These are phyloP conservation scores for Botryotinia calthae DNA, from an alignment of 2,329 filamentous ascomycete genomes.

Conservation along the genomic window DNA sequence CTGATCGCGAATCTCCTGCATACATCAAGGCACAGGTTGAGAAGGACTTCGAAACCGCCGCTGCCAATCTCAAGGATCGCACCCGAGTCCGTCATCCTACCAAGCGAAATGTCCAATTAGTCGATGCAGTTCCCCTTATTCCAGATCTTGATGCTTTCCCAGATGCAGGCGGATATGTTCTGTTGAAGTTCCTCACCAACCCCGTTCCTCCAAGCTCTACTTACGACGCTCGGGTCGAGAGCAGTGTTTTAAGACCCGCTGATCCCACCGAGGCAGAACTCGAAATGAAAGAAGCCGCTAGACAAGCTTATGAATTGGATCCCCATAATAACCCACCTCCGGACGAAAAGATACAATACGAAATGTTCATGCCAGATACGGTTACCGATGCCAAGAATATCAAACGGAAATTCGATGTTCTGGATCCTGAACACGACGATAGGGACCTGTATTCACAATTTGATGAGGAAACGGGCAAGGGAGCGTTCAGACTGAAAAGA, in stretches of 20 bases:
- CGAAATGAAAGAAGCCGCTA: constrained; percentile 46
- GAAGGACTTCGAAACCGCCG: constrained; percentile 56
- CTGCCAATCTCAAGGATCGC: constrained; percentile 53
- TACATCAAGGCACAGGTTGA: constrained; percentile 68
- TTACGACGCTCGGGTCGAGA: constrained; percentile 61
- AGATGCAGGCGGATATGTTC: constrained; percentile 66
- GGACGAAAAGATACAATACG: constrained; percentile 60
- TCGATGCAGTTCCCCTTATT: constrained; percentile 59
- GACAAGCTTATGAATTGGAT: constrained; percentile 56
- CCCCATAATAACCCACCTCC: constrained; percentile 55
- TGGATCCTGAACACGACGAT: constrained; percentile 54
- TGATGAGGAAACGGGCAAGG: constrained; percentile 43
- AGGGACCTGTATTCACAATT: constrained; percentile 54
- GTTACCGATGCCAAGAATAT: constrained; percentile 51
- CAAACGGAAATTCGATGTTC: constrained; percentile 58
- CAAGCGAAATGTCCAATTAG: constrained; percentile 54
- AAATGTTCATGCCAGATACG: constrained; percentile 60
- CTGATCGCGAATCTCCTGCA: constrained; percentile 59
- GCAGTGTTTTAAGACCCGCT: constrained; percentile 60
- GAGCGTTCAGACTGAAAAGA: constrained; percentile 60
- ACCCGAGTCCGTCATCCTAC: constrained; percentile 56
- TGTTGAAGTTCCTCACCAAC: constrained; percentile 66
- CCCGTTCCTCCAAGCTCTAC: constrained; percentile 52
- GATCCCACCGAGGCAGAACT: constrained; percentile 55
- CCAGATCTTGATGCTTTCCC: constrained; percentile 68